Conservation (phyloP, 495 filamentous ascomycete species). For the Podospora conica region DNA sequence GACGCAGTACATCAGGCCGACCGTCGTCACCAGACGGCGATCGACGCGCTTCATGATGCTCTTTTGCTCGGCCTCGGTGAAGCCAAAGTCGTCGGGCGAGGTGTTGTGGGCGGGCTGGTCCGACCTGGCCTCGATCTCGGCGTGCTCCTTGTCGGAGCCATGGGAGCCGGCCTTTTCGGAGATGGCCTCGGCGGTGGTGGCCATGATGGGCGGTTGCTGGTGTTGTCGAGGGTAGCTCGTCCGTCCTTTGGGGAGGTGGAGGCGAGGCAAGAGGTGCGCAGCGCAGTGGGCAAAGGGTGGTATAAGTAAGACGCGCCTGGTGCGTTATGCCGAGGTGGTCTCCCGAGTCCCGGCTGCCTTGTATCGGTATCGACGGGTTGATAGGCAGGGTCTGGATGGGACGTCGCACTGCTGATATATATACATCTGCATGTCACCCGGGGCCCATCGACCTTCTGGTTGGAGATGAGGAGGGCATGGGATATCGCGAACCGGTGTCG, state of each 20-base stretch:
- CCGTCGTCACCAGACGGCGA: slow-evolving; percentile 54
- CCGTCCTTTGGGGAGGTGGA: background rate
- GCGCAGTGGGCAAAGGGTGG: background rate
- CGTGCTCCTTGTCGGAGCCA: background rate
- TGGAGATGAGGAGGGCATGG: background rate
- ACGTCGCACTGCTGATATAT: background rate
- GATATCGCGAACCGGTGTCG: background rate
- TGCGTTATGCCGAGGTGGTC: background rate
- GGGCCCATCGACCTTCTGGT: background rate
- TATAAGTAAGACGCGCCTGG: background rate
- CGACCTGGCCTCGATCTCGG: slow-evolving; percentile 10
- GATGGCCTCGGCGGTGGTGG: background rate
- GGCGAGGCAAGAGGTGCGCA: no score
- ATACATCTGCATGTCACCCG: background rate
- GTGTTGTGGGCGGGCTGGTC: slow-evolving; percentile 6
- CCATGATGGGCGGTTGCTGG: background rate
- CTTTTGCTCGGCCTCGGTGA: slow-evolving; percentile 33
- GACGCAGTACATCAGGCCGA: slow-evolving; percentile 60
- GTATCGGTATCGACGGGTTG: background rate
- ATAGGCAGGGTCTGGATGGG: background rate
- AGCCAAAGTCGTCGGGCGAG: slow-evolving; percentile 25
- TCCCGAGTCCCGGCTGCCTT: background rate
- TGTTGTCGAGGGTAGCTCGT: background rate
- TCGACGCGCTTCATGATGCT: slow-evolving; percentile 56
- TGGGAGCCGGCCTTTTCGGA: background rate